Conservation (phyloP, 2,329 filamentous ascomycete genomes). For the Didymella segeticola region DNA sequence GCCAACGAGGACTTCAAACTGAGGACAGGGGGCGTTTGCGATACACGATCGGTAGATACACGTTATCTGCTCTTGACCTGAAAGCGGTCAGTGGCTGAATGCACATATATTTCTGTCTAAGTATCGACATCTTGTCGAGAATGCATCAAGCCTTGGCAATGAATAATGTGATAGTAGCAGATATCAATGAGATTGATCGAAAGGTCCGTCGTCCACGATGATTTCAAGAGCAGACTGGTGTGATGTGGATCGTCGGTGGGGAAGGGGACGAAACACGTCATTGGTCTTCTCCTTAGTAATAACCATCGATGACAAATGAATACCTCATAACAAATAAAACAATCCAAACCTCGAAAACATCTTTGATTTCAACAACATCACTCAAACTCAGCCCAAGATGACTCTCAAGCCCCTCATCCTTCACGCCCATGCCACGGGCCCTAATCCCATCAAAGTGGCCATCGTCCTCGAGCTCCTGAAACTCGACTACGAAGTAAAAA, state of each 20-base stretch:
- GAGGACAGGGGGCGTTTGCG: too few species aligned
- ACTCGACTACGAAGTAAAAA: slow-evolving; percentile 50
- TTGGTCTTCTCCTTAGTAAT: slow-evolving; percentile 6
- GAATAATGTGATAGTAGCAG: too few species aligned
- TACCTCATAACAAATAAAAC: neutral
- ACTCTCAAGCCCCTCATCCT: slow-evolving; percentile 23
- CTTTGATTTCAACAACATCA: neutral
- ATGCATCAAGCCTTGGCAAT: too few species aligned
- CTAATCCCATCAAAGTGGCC: slow-evolving; percentile 54
- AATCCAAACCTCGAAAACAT: neutral
- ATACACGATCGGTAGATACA: too few species aligned
- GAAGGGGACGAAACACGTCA: neutral
- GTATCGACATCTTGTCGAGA: too few species aligned
- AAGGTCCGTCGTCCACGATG: too few species aligned
- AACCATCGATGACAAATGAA: neutral
- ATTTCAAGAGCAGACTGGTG: neutral
- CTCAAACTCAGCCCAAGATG: neutral
- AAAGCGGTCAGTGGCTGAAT: too few species aligned
- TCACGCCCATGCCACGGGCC: slow-evolving; percentile 30
- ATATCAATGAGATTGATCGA: too few species aligned
- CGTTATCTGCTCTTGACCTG: too few species aligned
- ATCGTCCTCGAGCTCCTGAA: slow-evolving; percentile 55
- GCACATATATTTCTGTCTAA: too few species aligned
- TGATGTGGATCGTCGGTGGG: slow-evolving; percentile 4
- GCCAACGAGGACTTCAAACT: too few species aligned